Evolutionary conservation across 306 rosid species (phyloP).

Genomic region (Ochetophila trinervis): DNA sequence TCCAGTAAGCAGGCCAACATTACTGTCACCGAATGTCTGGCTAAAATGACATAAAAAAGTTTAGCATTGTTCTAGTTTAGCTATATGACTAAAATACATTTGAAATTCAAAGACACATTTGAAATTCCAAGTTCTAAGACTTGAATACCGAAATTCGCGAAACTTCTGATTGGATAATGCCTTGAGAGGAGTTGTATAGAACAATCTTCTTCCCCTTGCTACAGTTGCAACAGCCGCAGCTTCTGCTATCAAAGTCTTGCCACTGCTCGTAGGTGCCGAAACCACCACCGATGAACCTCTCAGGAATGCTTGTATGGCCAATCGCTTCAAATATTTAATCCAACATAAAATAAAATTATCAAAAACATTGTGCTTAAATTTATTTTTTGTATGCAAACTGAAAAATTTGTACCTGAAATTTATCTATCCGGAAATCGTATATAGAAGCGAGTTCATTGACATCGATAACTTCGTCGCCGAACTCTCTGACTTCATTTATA

Average conservation of each 20-base stretch:
- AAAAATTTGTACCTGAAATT: slow-evolving; percentile 68
- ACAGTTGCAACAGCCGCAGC: slow-evolving; percentile 88
- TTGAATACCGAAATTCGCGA: slow-evolving; percentile 81
- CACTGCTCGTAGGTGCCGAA: slow-evolving; percentile 97
- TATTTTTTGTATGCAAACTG: too few species aligned
- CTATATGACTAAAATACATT: too few species aligned
- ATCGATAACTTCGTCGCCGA: slow-evolving; percentile 72
- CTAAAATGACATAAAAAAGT: slow-evolving; percentile 40
- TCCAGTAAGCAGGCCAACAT: slow-evolving; percentile 94
- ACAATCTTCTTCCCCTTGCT: slow-evolving; percentile 66
- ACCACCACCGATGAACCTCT: slow-evolving; percentile 94
- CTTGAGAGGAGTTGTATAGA: slow-evolving; percentile 95
- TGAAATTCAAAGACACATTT: not conserved
- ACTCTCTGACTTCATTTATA: slow-evolving; percentile 59
- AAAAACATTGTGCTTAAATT: not conserved
- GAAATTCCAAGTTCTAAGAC: not conserved
- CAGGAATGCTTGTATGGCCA: slow-evolving; percentile 80
- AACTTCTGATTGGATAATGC: slow-evolving; percentile 97
- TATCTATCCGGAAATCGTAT: slow-evolving; percentile 84
- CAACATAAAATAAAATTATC: not conserved
- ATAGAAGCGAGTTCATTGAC: slow-evolving; percentile 72
- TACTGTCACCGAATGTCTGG: slow-evolving; percentile 74
- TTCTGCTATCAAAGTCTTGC: slow-evolving; percentile 93
- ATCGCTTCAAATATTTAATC: slow-evolving; percentile 42
- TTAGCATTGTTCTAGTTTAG: slow-evolving; percentile 10